Evolutionary conservation across 2,329 filamentous ascomycete species (phyloP).

Genomic region (Alternaria brassicae): DNA sequence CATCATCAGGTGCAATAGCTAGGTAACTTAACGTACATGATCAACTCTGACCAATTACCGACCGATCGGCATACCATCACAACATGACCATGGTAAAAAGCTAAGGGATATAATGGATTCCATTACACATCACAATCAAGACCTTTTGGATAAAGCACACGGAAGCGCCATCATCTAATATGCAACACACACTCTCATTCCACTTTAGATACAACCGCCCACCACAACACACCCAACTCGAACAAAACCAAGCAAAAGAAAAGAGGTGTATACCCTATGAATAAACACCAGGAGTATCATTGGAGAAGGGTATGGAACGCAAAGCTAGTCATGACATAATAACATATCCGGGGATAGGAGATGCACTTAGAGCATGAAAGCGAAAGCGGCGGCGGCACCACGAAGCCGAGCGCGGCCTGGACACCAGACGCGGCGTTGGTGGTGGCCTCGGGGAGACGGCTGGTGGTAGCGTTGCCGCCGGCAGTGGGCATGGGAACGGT

Average conservation of each 20-base stretch:
- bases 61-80: background rate
- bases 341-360: slow-evolving; percentile 18
- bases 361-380: slow-evolving; percentile 49
- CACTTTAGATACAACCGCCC: background rate
- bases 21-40: too few relatives aligned
- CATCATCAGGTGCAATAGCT: too few relatives aligned
- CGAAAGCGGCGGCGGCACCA: slow-evolving; percentile 52
- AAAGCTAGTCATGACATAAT: slow-evolving; percentile 19
- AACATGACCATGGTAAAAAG: background rate
- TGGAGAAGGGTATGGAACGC: slow-evolving; percentile 1
- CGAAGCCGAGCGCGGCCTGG: slow-evolving; percentile 49
- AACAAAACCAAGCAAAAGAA: background rate
- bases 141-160: background rate
- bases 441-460: slow-evolving; percentile 36
- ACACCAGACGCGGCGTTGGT: slow-evolving; percentile 43
- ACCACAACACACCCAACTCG: background rate
- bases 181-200: slow-evolving; percentile 5
- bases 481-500: slow-evolving; percentile 44
- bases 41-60: too few relatives aligned
- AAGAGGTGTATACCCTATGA: slow-evolving; percentile 1
- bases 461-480: slow-evolving; percentile 31
- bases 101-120: background rate
- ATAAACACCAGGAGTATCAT: slow-evolving; percentile 4
- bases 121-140: slow-evolving; percentile 4
- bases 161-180: background rate